These are phyloP conservation scores for Spathaspora girioi DNA, from an alignment of 805 yeast genomes.

Conservation along the genomic window DNA sequence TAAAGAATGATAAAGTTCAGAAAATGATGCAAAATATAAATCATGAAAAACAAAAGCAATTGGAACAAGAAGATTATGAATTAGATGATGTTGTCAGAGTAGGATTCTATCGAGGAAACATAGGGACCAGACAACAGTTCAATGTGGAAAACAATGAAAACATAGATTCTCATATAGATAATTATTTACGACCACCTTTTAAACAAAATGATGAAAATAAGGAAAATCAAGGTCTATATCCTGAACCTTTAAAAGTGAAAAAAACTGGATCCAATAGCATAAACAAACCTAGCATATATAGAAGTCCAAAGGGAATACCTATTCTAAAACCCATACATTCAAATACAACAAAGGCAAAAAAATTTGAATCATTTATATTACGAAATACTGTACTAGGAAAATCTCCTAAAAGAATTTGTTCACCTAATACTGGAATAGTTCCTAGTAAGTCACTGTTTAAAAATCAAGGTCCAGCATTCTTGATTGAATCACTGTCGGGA, in stretches of 20 bases:
- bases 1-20: constrained; percentile 34
- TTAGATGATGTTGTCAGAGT: constrained; percentile 33
- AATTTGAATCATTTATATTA: not conserved
- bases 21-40: constrained; percentile 33
- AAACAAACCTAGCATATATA: constrained; percentile 10
- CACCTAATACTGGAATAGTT: constrained; percentile 32
- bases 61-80: constrained; percentile 21
- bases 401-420: constrained; percentile 43
- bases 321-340: constrained; percentile 21
- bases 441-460: not conserved
- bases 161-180: constrained; percentile 29
- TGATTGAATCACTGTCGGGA: constrained; percentile 64
- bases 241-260: constrained; percentile 22
- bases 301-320: constrained; percentile 17
- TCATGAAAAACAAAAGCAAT: constrained; percentile 20
- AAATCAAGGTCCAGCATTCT: constrained; percentile 26
- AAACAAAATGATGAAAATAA: constrained; percentile 17
- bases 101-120: constrained; percentile 14
- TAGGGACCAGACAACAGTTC: not conserved
- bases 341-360: not conserved
- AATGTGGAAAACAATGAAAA: constrained; percentile 16
- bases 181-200: constrained; percentile 12
- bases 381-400: constrained; percentile 2
- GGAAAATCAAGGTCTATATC: constrained; percentile 26
- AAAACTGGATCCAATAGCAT: constrained; percentile 15